phyloP scores from a whole-genome alignment of 2,329 filamentous ascomycete species.

The Aspergillus unguis region DNA sequence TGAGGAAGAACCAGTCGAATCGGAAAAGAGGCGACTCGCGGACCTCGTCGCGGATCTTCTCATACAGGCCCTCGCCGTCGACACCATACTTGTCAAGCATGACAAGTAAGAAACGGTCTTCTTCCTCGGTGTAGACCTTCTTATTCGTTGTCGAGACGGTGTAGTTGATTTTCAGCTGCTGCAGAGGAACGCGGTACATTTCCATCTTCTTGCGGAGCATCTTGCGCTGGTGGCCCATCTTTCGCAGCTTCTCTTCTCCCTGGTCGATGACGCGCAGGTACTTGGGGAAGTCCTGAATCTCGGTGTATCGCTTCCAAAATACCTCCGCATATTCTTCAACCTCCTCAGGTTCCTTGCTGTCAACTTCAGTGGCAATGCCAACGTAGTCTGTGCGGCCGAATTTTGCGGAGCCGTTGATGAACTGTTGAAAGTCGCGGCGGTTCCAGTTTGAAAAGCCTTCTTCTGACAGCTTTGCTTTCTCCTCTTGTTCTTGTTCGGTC shows the following conservation, averaged over 20 bases:
- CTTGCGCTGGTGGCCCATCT: conserved; percentile 87
- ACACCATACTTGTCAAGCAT: conserved; percentile 90
- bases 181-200: conserved; percentile 93
- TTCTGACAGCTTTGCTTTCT: conserved; percentile 76
- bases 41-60: conserved; percentile 95
- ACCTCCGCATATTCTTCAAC: conserved; percentile 89
- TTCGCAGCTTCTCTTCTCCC: conserved; percentile 83
- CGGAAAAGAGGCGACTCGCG: conserved; percentile 91
- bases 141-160: conserved; percentile 99
- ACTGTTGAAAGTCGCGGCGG: conserved; percentile 95
- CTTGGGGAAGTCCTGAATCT: conserved; percentile 85
- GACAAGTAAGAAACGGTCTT: conserved; percentile 91
- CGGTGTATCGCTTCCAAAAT: conserved; percentile 93
- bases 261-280: conserved; percentile 86
- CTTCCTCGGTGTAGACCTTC: conserved; percentile 98
- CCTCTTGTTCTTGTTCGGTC: conserved; percentile 82
- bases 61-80: conserved; percentile 85
- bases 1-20: conserved; percentile 99
- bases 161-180: conserved; percentile 98
- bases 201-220: conserved; percentile 93
- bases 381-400: conserved; percentile 85
- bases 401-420: conserved; percentile 90
- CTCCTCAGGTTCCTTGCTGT: conserved; percentile 81
- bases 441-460: conserved; percentile 95
- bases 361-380: conserved; percentile 81